Percentiles rank a stretch among this genome's conserved stretches.
These are phyloP conservation scores for Coix lacrymajobi DNA, from an alignment of 176 grass and related monocot genomes.

Conservation along the genomic window DNA sequence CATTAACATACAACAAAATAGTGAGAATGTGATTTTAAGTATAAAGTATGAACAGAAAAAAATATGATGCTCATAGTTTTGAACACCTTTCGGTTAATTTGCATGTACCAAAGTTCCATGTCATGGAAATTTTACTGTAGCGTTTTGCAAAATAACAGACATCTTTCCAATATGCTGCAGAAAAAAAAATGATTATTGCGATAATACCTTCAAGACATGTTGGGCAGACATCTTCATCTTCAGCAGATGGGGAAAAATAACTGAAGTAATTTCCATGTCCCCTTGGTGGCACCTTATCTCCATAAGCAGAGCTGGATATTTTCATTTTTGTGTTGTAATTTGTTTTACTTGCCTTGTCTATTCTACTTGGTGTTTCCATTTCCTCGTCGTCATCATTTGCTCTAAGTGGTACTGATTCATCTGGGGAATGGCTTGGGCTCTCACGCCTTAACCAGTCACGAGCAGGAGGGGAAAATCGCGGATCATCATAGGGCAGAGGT, in stretches of 20 bases:
- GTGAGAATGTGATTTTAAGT: background rate
- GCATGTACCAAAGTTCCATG: background rate
- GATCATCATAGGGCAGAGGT: constrained; percentile 91
- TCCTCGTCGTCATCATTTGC: constrained; percentile 40
- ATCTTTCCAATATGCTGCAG: background rate
- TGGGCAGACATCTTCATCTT: constrained; percentile 95
- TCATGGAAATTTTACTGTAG: background rate
- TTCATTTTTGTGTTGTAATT: constrained; percentile 66
- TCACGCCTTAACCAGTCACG: constrained; percentile 47
- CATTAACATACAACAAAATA: background rate
- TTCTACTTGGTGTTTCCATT: constrained; percentile 42
- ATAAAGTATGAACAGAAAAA: background rate
- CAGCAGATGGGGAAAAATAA: constrained; percentile 63
- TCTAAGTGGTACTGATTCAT: constrained; percentile 70
- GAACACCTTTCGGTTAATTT: background rate
- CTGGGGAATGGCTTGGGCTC: constrained; percentile 59
- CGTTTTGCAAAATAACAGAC: background rate
- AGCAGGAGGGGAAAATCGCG: constrained; percentile 57
- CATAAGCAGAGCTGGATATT: constrained; percentile 46
- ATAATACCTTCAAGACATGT: constrained; percentile 95
- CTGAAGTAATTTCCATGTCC: constrained; percentile 51
- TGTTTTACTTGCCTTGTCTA: constrained; percentile 52
- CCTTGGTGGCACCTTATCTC: constrained; percentile 43
- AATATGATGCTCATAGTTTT: background rate
- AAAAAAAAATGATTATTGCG: background rate